phyloP scores from a whole-genome alignment of 164 flowering plant species.

The Umbilicus rupestris region DNA sequence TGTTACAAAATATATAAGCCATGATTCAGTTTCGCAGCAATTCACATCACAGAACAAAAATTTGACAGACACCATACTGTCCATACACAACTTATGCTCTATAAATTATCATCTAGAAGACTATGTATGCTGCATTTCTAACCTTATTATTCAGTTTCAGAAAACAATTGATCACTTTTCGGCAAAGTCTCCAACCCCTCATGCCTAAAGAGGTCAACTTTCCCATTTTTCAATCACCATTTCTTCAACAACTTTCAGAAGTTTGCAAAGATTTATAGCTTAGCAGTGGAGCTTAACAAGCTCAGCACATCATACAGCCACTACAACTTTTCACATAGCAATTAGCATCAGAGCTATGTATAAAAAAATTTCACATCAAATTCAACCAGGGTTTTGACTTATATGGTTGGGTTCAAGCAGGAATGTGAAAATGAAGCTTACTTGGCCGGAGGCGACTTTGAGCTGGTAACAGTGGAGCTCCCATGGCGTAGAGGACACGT shows the following conservation, averaged over 20 bases:
- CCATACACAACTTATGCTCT: constrained; percentile 1
- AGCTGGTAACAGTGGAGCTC: constrained; percentile 49
- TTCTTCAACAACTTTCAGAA: background rate
- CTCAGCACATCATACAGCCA: background rate
- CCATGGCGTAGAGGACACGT: constrained; percentile 65
- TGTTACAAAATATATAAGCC: background rate
- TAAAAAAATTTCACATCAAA: too few species aligned
- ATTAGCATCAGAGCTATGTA: too few species aligned
- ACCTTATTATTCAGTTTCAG: background rate
- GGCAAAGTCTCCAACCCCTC: background rate
- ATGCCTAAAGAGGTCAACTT: background rate
- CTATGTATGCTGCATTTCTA: background rate
- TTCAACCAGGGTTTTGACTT: background rate
- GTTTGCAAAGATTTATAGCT: background rate
- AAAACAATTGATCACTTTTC: background rate
- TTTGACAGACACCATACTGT: background rate
- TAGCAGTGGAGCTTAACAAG: background rate
- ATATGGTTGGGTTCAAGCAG: background rate
- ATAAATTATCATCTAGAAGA: background rate
- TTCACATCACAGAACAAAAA: background rate
- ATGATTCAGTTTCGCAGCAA: background rate
- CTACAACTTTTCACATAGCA: background rate
- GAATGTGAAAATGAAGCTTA: constrained; percentile 16
- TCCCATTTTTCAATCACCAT: background rate
- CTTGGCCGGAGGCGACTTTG: constrained; percentile 68